Base-by-base conservation (phyloP, 2,329 filamentous ascomycete species). In the Sporothrix schenckii region DNA sequence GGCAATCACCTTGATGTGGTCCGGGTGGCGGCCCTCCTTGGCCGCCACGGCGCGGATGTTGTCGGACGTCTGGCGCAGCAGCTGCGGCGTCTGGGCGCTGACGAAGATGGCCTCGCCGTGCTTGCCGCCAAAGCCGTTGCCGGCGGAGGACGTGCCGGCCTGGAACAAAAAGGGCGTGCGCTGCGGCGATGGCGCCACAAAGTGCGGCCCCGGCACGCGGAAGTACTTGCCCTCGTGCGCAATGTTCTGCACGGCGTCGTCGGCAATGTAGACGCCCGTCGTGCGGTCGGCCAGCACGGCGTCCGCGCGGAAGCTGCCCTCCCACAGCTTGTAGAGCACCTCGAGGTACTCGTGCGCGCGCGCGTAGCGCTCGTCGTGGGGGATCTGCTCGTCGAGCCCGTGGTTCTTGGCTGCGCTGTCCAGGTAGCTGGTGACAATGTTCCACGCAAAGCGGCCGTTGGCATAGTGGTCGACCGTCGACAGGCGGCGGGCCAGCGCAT, bases 11-110 rank as follows among this genome's bases (percentile, higher is more conserved):
- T 76, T 76, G 72, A 76, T 44, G 44, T 56, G 30, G 47, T 58
- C 14, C 0, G 75, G 72, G 54, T 74, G 69, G 14, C 75, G 74
- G 19, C 74, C 74, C 83, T 83, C 54, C 6, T 66, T n/a, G 13
- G 63, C 68, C 2, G 69, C 72, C 0, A 72, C 73, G 6, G 27
- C 60, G 1, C 75, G 73, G 21, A 74, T 73, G 30, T 71, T 58
- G 13, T 68, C 70, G 19, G 73, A 71, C 2, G 47, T 69, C 13
- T 44, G 39, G 3, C 50, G 56, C 19, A 70, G 44, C 14, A 73
- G 61, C 4, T 72, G 24, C 0, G 75, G 74, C 6, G 63, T 72
- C 5, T 73, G 71, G 2, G 73, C 75, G 5, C 68, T 69, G 10
- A 75, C 30, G 41, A 74, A 76, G n/a, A 77, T 72, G 58, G 72